Percentiles rank a stretch among this genome's conserved stretches.
Conservation (phyloP, 768 basidiomycete genomes). For the Amanita rubescens region DNA sequence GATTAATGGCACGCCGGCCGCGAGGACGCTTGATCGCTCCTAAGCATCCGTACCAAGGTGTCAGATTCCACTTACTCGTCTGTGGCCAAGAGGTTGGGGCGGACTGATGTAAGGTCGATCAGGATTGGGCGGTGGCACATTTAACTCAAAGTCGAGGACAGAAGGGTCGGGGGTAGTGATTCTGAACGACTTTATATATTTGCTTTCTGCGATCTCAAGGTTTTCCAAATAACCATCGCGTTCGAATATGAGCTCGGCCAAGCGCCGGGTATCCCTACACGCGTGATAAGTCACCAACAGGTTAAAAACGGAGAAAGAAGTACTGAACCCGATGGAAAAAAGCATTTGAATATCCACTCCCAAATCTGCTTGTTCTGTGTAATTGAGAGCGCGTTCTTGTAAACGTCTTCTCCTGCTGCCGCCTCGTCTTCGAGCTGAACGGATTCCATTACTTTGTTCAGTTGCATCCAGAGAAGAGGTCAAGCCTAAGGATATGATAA, state of each 20-base stretch:
- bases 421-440: constrained; percentile 20
- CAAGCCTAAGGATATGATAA: constrained; percentile 57
- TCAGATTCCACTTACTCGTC: constrained; percentile 18
- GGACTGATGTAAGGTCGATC: constrained; percentile 59
- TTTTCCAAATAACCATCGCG: constrained; percentile 73
- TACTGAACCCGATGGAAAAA: constrained; percentile 66
- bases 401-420: constrained; percentile 23
- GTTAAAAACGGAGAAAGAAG: constrained; percentile 7
- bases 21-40: constrained; percentile 24
- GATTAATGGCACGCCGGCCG: constrained; percentile 46
- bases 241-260: constrained; percentile 67
- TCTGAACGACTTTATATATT: constrained; percentile 70
- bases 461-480: constrained; percentile 44
- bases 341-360: constrained; percentile 66
- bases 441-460: constrained; percentile 20
- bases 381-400: constrained; percentile 35
- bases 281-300: constrained; percentile 1
- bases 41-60: not conserved
- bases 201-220: constrained; percentile 73
- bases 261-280: constrained; percentile 55
- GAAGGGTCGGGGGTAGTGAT: constrained; percentile 70
- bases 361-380: constrained; percentile 33
- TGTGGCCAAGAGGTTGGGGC: constrained; percentile 47
- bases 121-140: constrained; percentile 31
- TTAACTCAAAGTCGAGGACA: constrained; percentile 48